Conservation (phyloP, 73 alveolate species). For the Tetrahymena thermophila region DNA sequence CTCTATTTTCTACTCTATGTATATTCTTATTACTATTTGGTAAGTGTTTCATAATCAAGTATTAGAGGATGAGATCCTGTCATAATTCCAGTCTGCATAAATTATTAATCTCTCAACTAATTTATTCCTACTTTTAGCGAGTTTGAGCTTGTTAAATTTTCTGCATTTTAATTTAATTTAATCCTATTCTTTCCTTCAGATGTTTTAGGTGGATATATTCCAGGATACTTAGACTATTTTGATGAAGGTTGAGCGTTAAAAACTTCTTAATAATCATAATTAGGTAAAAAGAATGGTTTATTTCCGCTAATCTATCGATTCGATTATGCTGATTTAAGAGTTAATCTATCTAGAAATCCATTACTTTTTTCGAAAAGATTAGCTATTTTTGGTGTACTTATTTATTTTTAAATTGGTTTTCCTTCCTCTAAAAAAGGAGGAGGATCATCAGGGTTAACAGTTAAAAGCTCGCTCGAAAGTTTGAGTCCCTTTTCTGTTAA, state of each 20-base stretch:
- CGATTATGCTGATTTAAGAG: background rate
- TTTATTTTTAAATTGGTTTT: background rate
- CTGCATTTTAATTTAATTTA: background rate
- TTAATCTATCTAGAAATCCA: background rate
- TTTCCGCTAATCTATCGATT: background rate
- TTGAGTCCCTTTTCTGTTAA: background rate
- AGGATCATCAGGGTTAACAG: background rate
- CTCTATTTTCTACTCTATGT: background rate
- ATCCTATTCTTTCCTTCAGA: background rate
- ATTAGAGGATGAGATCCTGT: background rate
- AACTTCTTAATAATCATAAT: background rate
- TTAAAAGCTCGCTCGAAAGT: background rate
- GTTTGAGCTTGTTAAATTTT: background rate
- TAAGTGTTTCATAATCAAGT: background rate
- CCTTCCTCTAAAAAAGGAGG: background rate
- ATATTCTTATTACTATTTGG: background rate
- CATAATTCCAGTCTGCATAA: background rate
- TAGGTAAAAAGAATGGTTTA: background rate
- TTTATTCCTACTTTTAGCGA: background rate
- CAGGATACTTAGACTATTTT: background rate
- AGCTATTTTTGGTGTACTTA: background rate
- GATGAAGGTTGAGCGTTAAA: background rate
- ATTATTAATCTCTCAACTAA: background rate
- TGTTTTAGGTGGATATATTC: background rate
- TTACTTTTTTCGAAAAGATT: background rate